Conservation (phyloP, 257 asterid species). For the Capsicum chinense region DNA sequence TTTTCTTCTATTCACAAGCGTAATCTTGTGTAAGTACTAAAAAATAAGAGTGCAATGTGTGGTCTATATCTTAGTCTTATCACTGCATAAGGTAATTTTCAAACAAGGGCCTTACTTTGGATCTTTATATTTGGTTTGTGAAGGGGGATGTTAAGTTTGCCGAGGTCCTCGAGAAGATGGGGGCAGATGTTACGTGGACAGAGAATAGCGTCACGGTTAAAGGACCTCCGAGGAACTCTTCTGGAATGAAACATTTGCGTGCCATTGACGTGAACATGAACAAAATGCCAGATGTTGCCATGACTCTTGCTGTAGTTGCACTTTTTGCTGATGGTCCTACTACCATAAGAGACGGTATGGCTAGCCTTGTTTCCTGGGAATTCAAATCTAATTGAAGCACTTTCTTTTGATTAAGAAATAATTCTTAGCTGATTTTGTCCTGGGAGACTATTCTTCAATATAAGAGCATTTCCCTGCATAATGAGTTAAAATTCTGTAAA, state of each 20-base stretch:
- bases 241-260: conserved; percentile 71
- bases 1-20: not conserved
- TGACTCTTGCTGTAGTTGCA: conserved; percentile 98
- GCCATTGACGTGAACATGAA: conserved; percentile 93
- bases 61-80: not conserved
- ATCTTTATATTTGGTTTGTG: conserved; percentile 21
- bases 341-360: conserved; percentile 87
- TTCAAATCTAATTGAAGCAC: not conserved
- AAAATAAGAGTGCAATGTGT: not conserved
- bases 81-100: not conserved
- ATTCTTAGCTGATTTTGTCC: not conserved
- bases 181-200: conserved; percentile 93
- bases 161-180: conserved; percentile 96
- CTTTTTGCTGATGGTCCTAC: conserved; percentile 96
- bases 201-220: conserved; percentile 94
- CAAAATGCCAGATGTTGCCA: conserved; percentile 99
- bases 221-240: conserved; percentile 72
- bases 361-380: conserved; percentile 14
- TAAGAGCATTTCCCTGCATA: conserved; percentile 7
- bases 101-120: too few species aligned
- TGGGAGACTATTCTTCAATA: not conserved
- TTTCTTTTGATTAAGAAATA: conserved; percentile 17
- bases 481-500: not conserved
- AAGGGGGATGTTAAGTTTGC: conserved; percentile 98
- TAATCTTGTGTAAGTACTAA: not conserved